Evolutionary conservation across 768 basidiomycete species (phyloP).

Genomic region (Trametes cingulata): DNA sequence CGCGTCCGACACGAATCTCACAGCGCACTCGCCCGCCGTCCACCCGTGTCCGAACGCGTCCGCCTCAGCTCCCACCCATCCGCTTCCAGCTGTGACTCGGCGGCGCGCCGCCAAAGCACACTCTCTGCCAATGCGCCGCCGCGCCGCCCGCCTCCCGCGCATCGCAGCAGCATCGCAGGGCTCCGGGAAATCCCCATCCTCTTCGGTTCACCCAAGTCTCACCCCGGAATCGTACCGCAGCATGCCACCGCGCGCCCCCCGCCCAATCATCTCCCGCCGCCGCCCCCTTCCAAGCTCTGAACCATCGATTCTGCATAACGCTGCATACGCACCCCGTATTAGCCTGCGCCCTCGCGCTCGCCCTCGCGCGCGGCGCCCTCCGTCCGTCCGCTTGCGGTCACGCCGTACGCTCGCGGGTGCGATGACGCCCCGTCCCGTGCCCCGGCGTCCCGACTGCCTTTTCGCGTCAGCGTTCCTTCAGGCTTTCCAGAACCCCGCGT

Average conservation of each 20-base stretch:
- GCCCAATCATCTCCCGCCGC: constrained; percentile 3
- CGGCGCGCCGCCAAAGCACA: not conserved
- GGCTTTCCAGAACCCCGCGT: constrained; percentile 8
- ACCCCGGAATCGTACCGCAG: constrained; percentile 9
- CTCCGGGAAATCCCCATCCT: constrained; percentile 3
- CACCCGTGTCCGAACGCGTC: not conserved
- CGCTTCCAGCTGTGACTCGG: not conserved
- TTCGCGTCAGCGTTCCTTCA: not conserved
- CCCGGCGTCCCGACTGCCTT: not conserved
- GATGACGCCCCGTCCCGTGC: not conserved
- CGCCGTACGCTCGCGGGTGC: not conserved
- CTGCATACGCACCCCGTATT: constrained; percentile 3
- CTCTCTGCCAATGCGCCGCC: not conserved
- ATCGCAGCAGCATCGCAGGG: constrained; percentile 5
- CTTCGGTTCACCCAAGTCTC: constrained; percentile 14
- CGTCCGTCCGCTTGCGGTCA: not conserved
- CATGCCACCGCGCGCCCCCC: not conserved
- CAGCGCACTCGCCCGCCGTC: not conserved
- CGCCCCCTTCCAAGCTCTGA: constrained; percentile 12
- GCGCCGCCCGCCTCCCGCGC: not conserved
- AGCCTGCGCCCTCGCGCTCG: not conserved
- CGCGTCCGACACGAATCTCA: constrained; percentile 5
- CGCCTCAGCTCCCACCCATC: not conserved
- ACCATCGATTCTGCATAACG: constrained; percentile 14
- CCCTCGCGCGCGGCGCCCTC: not conserved